Base-by-base conservation (phyloP, 345 rosid species). In the Dovyalis caffra region DNA sequence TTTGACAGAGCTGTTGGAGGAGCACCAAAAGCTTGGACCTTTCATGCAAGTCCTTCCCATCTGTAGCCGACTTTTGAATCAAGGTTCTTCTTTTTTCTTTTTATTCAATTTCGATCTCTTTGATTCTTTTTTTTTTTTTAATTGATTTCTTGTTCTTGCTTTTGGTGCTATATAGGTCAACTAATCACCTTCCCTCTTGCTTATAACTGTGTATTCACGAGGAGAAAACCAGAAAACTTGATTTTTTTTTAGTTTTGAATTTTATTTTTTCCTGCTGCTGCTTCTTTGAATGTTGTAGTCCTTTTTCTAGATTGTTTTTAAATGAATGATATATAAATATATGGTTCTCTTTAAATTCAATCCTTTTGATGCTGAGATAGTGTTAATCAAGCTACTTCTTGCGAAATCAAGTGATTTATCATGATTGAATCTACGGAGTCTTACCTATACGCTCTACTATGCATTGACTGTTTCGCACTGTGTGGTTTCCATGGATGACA, bases 21-120 rank as follows among this genome's bases (percentile, higher is more conserved):
- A 94, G 85, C 93, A 89, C 83, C 95, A 92, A 63, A 94, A 94
- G 92, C 88, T 94, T 77, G 95, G 90, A 74, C 98, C 98, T 82
- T 94, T 94, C 86, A 83, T 86, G 83, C 93, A 87, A 77, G 93
- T 94, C 62, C 93, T 94, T 64, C 98, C 97, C 53, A 88, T 86
- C 70, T 91, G 98, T 77, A 87, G 89, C 88, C 88, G 97, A 29
- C 90, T 94, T 72, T 76, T 94, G 77, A 90, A 87, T 85, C 98
- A 94, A 91, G 98, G 98, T 92, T 29, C 66, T 74, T 87, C 21
- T 66, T 58, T 77, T 15, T 5, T 37, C 45, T 34, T 56, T 11
- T 18, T 28, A 18, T 69, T 57, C 45, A 34, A 25, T 33, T 31
- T 73, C 33, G 49, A 66, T 37, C 16, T 56, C 4, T 26, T 63